A percentile compares a stretch with the other conserved stretches of the same genome.
Conservation (phyloP, 768 basidiomycete species). For the Trichaptum fuscoviolaceum region DNA sequence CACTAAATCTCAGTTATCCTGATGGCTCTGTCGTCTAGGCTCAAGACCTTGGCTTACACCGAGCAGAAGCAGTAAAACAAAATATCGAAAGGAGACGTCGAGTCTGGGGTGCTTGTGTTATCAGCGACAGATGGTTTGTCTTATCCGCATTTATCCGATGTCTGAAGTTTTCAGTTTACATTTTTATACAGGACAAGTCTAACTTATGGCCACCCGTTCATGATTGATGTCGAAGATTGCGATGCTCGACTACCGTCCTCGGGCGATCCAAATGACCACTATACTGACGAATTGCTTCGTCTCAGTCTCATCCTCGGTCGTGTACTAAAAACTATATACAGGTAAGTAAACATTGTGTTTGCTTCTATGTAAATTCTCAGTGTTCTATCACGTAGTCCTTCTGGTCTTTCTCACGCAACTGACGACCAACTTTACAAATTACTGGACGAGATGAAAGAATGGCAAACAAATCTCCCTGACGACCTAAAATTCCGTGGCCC, state of each 20-base stretch:
- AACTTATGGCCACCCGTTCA: conserved; percentile 88
- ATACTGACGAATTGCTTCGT: conserved; percentile 88
- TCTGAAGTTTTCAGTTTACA: background rate
- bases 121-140: conserved; percentile 86
- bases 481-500: conserved; percentile 73
- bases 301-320: conserved; percentile 88
- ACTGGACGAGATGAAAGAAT: conserved; percentile 61
- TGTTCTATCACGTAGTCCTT: conserved; percentile 47
- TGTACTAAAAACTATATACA: conserved; percentile 91
- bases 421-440: conserved; percentile 71
- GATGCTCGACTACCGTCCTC: conserved; percentile 91
- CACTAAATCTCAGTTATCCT: conserved; percentile 7
- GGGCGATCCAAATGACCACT: conserved; percentile 71
- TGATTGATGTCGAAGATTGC: conserved; percentile 97
- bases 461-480: conserved; percentile 76
- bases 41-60: conserved; percentile 92
- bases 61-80: conserved; percentile 82
- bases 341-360: conserved; percentile 41
- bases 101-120: conserved; percentile 92
- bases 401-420: conserved; percentile 79
- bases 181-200: conserved; percentile 64
- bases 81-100: conserved; percentile 83
- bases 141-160: conserved; percentile 8
- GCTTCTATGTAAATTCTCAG: background rate
- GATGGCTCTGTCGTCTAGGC: conserved; percentile 46